Base-by-base conservation (phyloP, 352 stramenopile species). In the Phytopythium boreale region DNA sequence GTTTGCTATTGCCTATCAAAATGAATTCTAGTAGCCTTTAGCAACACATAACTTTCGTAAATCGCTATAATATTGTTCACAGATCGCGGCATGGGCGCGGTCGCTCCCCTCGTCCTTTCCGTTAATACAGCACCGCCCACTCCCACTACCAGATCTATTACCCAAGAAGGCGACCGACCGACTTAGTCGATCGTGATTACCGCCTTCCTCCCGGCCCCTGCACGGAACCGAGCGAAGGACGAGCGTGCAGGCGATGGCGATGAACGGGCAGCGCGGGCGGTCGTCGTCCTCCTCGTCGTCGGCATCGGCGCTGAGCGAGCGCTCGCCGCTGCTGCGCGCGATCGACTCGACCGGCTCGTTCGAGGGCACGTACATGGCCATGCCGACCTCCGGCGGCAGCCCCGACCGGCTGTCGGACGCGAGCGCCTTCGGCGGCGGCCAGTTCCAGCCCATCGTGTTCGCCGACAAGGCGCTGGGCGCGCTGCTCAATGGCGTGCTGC, bases 361-460 rank as follows among this genome's bases (percentile, higher is more conserved):
- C 51, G 85, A 92, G 59, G 80, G 75, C 53, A 70, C 79, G 57
- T 94, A 94, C 74, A 89, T 90, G 79, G 83, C 85, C 29, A 83
- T 94, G 65, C 75, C 82, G 5, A 67, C 76, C 20, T 29, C 51
- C 5, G 71, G 53, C 57, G 59, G 71, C 56, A 51, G 59, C 41
- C 61, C 58, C 17, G 62, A 49, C 12, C 64, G 69, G 0, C 47
- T 74, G 41, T 78, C 73, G 46, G 69, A 80, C 70, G 60, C 74
- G 46, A 59, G 53, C 53, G 53, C 20, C 53, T 49, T 59, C 55
- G 55, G 55, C 22, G 63, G 36, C 7, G 72, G 67, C 20, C 71
- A 85, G 63, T 94, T 94, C 72, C 83, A 88, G 61, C 86, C 86
- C 22, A 84, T 95, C 37, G 66, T 90, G 46, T 95, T 78, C 61